These are phyloP conservation scores for Xylaria intraflava DNA, from an alignment of 495 filamentous ascomycete genomes.

Conservation along the genomic window DNA sequence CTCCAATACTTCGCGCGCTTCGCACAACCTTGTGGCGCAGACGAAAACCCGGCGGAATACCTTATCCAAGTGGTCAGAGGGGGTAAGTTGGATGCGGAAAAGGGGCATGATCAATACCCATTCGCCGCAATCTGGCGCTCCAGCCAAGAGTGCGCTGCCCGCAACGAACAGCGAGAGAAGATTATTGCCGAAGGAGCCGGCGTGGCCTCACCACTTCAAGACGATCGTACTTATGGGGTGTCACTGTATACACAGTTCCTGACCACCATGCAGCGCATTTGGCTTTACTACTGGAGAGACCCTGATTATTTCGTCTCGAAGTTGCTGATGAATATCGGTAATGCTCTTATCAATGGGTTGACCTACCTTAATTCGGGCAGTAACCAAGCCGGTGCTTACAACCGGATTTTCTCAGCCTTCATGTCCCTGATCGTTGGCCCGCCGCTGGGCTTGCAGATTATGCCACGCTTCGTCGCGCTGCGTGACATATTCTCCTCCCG, in stretches of 20 bases:
- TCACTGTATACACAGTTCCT: too few relatives aligned
- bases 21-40: conserved; percentile 36
- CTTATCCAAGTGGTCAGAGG: conserved; percentile 55
- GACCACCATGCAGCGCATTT: too few relatives aligned
- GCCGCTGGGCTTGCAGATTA: conserved; percentile 58
- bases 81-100: not conserved
- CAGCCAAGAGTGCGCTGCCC: conserved; percentile 52
- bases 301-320: too few relatives aligned
- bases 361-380: conserved; percentile 58
- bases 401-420: conserved; percentile 62
- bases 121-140: not conserved
- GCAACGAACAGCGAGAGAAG: too few relatives aligned
- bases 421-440: conserved; percentile 56
- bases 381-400: conserved; percentile 56
- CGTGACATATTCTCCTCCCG: conserved; percentile 63
- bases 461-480: conserved; percentile 60
- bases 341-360: too few relatives aligned
- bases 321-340: too few relatives aligned
- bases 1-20: conserved; percentile 48
- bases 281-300: too few relatives aligned
- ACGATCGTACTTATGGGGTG: too few relatives aligned
- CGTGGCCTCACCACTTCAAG: too few relatives aligned
- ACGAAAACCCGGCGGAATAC: conserved; percentile 54
- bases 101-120: not conserved
- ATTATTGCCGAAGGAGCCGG: too few relatives aligned